These are phyloP conservation scores for Tilletia setariae DNA, from an alignment of 1,284 basidiomycete species.

Conservation along the genomic window DNA sequence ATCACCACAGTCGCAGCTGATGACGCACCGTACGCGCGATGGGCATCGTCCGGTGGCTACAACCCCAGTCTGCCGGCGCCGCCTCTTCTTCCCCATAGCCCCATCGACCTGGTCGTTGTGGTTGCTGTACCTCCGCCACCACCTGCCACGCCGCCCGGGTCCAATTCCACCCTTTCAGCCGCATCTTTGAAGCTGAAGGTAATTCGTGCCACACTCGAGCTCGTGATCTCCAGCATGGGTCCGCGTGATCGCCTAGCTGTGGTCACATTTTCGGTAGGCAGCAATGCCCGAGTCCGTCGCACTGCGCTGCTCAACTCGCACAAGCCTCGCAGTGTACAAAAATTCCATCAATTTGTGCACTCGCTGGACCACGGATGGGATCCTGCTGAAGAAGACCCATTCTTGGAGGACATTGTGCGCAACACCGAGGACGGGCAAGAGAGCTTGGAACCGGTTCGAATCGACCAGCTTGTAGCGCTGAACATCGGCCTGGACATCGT, in stretches of 20 bases:
- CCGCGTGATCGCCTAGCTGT: slow-evolving; percentile 43
- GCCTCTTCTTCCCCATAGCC: slow-evolving; percentile 67
- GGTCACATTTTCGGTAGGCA: slow-evolving; percentile 39
- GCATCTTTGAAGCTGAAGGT: slow-evolving; percentile 59
- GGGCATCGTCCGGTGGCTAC: slow-evolving; percentile 43
- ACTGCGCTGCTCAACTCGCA: slow-evolving; percentile 40
- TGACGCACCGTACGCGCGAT: slow-evolving; percentile 26
- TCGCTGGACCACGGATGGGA: slow-evolving; percentile 27
- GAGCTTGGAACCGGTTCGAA: slow-evolving; percentile 36
- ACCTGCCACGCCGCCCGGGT: slow-evolving; percentile 48
- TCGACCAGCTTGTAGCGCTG: slow-evolving; percentile 45
- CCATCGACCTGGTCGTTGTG: slow-evolving; percentile 86
- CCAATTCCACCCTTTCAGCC: slow-evolving; percentile 67
- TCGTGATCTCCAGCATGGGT: slow-evolving; percentile 42
- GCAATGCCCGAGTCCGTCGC: slow-evolving; percentile 39
- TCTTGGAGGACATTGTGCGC: slow-evolving; percentile 37
- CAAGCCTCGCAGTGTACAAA: slow-evolving; percentile 16
- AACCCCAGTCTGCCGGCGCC: slow-evolving; percentile 45
- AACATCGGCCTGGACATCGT: slow-evolving; percentile 70
- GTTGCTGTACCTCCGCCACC: slow-evolving; percentile 70
- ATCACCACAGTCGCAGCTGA: background rate
- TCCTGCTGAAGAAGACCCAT: slow-evolving; percentile 32
- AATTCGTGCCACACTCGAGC: slow-evolving; percentile 46
- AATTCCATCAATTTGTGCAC: slow-evolving; percentile 14
- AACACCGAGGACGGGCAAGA: slow-evolving; percentile 23